phyloP scores from a whole-genome alignment of 106 monocot species.

The Phalaenopsis aphrodite region DNA sequence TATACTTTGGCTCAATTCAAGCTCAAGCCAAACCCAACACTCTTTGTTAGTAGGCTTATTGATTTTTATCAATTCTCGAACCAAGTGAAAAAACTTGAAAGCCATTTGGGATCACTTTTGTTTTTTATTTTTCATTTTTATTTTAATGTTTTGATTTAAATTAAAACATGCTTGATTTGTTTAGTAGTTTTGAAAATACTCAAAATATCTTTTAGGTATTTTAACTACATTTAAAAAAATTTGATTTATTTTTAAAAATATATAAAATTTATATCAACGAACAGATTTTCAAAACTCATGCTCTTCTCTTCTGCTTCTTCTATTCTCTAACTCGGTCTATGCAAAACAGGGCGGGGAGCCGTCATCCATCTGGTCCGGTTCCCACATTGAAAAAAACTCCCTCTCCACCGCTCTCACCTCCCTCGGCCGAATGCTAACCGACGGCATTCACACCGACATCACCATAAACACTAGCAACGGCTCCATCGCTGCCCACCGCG shows the following conservation, averaged over 20 bases:
- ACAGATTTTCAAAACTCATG: background rate
- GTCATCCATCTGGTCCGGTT: conserved; percentile 63
- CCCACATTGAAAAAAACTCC: conserved; percentile 33
- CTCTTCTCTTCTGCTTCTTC: background rate
- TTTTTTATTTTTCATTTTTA: no score
- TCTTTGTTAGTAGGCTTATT: background rate
- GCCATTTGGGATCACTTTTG: background rate
- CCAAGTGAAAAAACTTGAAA: background rate
- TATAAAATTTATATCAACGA: no score
- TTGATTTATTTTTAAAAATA: no score
- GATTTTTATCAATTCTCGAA: background rate
- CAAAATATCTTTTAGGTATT: no score
- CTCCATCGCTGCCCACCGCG: conserved; percentile 69
- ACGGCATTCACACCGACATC: conserved; percentile 75
- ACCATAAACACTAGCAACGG: conserved; percentile 57
- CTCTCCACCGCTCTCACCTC: conserved; percentile 30
- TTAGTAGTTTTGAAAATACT: no score
- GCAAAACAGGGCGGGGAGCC: conserved; percentile 58
- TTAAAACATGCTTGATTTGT: no score
- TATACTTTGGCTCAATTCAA: background rate
- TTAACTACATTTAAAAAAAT: no score
- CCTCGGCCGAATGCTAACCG: conserved; percentile 61
- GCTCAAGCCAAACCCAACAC: no score
- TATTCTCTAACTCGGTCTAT: background rate
- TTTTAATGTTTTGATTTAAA: no score